These are phyloP conservation scores for Trichophaea hybrida DNA, from an alignment of 2,329 filamentous ascomycete species.

Conservation along the genomic window DNA sequence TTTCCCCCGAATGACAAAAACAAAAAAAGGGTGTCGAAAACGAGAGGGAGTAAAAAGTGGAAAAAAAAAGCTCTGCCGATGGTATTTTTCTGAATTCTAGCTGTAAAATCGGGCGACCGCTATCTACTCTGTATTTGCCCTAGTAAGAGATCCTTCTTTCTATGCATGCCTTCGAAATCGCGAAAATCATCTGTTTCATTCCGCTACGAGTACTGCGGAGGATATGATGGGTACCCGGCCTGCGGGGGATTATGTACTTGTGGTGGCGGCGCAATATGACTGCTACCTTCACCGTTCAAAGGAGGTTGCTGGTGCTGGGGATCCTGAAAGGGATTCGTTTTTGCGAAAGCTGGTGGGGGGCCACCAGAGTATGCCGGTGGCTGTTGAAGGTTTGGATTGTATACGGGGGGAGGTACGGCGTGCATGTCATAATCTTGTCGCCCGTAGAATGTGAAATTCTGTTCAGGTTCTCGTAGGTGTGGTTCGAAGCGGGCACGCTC, in stretches of 20 bases:
- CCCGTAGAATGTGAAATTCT: slow-evolving; percentile 33
- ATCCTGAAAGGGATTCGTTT: slow-evolving; percentile 1
- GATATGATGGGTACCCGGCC: neutral
- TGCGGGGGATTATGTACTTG: too few species aligned
- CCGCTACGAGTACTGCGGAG: neutral
- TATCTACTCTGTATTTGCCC: neutral
- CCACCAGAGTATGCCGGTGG: slow-evolving; percentile 39
- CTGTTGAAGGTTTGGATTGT: slow-evolving; percentile 40
- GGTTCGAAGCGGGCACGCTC: slow-evolving; percentile 37
- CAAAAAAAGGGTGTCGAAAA: neutral
- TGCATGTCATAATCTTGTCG: slow-evolving; percentile 37
- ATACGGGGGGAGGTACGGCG: slow-evolving; percentile 41
- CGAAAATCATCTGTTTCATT: neutral
- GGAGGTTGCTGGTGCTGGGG: neutral
- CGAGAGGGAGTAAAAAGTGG: neutral
- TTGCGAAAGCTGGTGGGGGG: neutral
- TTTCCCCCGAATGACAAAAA: neutral
- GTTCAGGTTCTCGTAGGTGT: slow-evolving; percentile 37
- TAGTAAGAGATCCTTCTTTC: neutral
- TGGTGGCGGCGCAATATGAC: neutral
- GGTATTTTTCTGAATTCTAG: neutral
- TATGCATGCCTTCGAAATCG: neutral
- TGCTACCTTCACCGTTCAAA: slow-evolving; percentile 4
- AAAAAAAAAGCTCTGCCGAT: neutral
- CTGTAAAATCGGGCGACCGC: neutral